Evolutionary conservation across 2,329 filamentous ascomycete species (phyloP), one percentile per base, ranked within the genome.

Genomic region (Aureobasidium sp.): DNA sequence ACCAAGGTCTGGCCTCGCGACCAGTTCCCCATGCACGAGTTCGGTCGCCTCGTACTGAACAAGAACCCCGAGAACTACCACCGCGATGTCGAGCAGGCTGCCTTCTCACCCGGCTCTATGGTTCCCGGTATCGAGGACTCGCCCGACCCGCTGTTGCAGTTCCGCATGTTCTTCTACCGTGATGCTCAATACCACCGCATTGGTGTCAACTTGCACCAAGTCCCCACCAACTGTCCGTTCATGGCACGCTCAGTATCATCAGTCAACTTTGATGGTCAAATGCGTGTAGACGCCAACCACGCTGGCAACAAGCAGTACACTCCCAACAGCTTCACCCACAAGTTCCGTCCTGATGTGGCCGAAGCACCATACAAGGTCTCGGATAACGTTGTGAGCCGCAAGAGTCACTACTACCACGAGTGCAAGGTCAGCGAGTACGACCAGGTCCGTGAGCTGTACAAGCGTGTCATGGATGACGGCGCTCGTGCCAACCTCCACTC

Each of bases 361-460:
- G 80, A 83, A 66, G 74, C 77, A 1, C 78, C 79, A 0, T 81
- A 80, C 66, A 70, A 73, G 30, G 77, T 82, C 13, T 73, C 73
- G 30, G 79, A 83, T 68, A 78, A 77, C 62, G 70, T 81, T 41
- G 74, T 81, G 45, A 77, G 75, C 63, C 76, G 80, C 54, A 81
- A 82, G 72, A 78, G 76, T 64, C 79, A 83, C 66, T 81, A 78
- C 70, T 81, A 76, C 73, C 80, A 82, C 65, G 80, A 83, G 67
- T 81, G 79, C 25, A 79, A 79, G 69, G 73, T 73, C 66, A 78
- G 70, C 64, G 80, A 83, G 53, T 82, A 83, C 67, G 76, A 77
- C 29, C 81, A 83, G 67, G 75, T 79, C 3, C 74, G 72, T 4
- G 76, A 78, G 63, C 75, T 83, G 11, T 83, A 80, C 73, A 67